Conservation (phyloP, 73 alveolate species). For the Stentor roeselii region DNA sequence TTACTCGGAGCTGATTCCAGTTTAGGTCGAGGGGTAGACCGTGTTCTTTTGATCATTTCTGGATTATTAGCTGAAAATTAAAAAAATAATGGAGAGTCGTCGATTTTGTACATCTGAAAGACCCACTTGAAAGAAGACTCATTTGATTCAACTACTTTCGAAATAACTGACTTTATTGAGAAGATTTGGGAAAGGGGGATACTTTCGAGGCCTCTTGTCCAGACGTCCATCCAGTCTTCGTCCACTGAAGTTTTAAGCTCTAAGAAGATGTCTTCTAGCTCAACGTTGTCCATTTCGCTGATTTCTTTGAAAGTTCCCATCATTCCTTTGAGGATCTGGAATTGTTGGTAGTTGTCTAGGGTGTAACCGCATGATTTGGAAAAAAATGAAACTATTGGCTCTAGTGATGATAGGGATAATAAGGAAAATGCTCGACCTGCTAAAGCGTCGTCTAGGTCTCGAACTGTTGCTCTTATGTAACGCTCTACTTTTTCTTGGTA, state of each 20-base stretch:
- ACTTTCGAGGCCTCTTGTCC: not conserved
- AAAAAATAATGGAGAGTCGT: not conserved
- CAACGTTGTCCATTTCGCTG: not conserved
- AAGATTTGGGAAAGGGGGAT: not conserved
- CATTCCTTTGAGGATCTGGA: not conserved
- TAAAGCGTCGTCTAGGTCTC: slow-evolving; percentile 3
- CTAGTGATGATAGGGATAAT: not conserved
- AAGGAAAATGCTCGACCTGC: not conserved
- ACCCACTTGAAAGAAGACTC: not conserved
- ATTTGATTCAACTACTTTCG: not conserved
- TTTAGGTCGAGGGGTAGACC: not conserved
- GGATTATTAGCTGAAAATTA: too few relatives aligned
- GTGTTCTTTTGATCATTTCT: not conserved
- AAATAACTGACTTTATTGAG: not conserved
- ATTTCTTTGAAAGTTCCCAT: not conserved
- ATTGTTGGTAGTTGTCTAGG: not conserved
- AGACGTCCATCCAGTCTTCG: not conserved
- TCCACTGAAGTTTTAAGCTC: not conserved
- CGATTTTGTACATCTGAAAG: not conserved
- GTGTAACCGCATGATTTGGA: not conserved
- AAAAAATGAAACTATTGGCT: too few relatives aligned
- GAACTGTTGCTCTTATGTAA: not conserved
- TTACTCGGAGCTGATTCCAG: not conserved
- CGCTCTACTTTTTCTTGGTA: not conserved
- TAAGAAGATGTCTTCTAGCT: not conserved